Evolutionary conservation across 345 rosid species (phyloP), one percentile per base, ranked within the genome.

Genomic region (Xanthoceras sorbifolium): DNA sequence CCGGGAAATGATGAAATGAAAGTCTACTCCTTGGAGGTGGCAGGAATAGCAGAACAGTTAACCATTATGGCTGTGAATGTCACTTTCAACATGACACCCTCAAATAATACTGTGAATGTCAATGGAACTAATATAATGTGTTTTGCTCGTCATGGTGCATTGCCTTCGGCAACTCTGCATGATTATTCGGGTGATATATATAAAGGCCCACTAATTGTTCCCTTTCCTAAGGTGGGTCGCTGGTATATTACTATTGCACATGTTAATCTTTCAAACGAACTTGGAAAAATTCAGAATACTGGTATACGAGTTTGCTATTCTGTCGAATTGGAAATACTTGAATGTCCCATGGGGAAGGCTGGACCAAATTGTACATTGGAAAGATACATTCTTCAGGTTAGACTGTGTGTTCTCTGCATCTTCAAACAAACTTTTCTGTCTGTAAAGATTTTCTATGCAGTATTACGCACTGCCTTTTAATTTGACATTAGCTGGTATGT

Each of bases 321-420:
- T 40, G 31, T 96, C 80, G 81, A 84, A 61, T 80, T 82, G 79
- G 85, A 92, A 84, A 72, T 87, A 65, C 83, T 88, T 8, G 88
- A 88, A 14, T 95, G 99, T 82, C 96, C 98, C 1, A 46, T 40
- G 64, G 97, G 91, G 46, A 93, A 85, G 89, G 94, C 97, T 74
- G 99, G 99, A 81, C 80, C 86, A 57, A 88, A 86, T 54, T 96
- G 99, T 80, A 79, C 79, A 4, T 89, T 80, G 67, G 86, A 90
- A 76, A 92, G 80, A 73, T 90, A 90, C 70, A 76, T 69, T 65
- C 97, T 96, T 76, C 92, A 92, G 94, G 99, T 96, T 75, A 74
- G 80, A 32, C 64, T 23, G 2, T 64, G 15, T 59, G 75, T 72
- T 18, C 55, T 26, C 54, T 60, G 18, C 66, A 72, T 59, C 55